phyloP scores from a whole-genome alignment of 2,329 filamentous ascomycete genomes.

The Coniochaeta sp. region DNA sequence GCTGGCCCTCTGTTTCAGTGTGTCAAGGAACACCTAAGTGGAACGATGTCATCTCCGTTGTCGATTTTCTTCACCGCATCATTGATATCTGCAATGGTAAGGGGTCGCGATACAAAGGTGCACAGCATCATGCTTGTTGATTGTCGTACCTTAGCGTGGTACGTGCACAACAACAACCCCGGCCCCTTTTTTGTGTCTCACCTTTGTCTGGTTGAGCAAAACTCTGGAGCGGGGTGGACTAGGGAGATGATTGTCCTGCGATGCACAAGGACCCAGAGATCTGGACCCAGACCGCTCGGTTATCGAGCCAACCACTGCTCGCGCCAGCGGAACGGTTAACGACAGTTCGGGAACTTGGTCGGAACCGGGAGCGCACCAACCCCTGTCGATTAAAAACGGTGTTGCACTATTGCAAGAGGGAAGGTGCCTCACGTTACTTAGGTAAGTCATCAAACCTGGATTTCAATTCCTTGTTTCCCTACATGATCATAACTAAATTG shows the following conservation, averaged over 20 bases:
- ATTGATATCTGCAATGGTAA: not conserved
- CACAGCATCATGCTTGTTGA: not conserved
- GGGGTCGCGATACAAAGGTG: not conserved
- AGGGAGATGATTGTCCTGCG: not conserved
- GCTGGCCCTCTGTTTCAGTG: not conserved
- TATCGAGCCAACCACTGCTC: slow-evolving; percentile 6
- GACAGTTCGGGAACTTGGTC: not conserved
- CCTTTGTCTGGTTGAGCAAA: not conserved
- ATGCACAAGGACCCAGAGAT: slow-evolving; percentile 5
- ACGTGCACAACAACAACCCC: not conserved
- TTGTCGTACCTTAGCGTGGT: not conserved
- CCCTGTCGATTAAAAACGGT: not conserved
- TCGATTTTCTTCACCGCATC: not conserved
- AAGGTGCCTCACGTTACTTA: no score
- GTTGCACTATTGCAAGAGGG: not conserved
- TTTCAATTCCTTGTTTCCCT: no score
- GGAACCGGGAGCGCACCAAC: not conserved
- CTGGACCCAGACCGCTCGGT: slow-evolving; percentile 6
- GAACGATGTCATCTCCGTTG: not conserved
- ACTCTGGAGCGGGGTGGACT: not conserved
- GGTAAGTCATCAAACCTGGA: no score
- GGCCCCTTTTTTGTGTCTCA: not conserved
- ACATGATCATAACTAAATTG: no score
- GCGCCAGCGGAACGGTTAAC: not conserved
- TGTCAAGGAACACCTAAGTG: not conserved